Evolutionary conservation across 2,329 filamentous ascomycete genomes (phyloP), one percentile per base, ranked within the genome.

Genomic region (Pseudopyricularia javanii): DNA sequence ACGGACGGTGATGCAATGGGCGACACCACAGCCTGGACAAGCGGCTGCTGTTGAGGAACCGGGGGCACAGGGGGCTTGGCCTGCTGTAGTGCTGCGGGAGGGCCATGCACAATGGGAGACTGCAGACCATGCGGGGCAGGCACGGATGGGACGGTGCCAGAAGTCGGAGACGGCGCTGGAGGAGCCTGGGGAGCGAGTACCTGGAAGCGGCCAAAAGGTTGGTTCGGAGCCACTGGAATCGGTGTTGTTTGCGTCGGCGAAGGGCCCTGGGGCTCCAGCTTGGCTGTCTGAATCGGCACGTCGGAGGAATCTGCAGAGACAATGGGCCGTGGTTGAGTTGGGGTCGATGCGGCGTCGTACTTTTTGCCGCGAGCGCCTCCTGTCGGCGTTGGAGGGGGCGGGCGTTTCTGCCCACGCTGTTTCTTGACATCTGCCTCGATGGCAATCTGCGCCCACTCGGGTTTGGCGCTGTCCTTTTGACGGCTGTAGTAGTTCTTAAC

Each of bases 401-500:
- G 82, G 52, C 76, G 70, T 59, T 76, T 76, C 65, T 85, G 81
- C 47, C 80, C 79, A 52, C 76, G 68, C 8, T 62, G 57, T 52
- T 70, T 72, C 65, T 79, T 81, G 26, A 66, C 69, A 56, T 86
- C 80, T 15, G 83, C 80, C 47, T 83, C 79, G 50, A 69, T 70
- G 1, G 81, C 79, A 54, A 85, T 74, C 6, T 65, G 66, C 55
- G 81, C 79, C 75, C 79, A 85, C 50, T 83, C 79, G 3, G 69
- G 66, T 58, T 79, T 79, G 37, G 63, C 66, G 17, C 70, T 69
- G 56, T 75, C 72, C 57, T 84, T 81, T 59, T 83, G 78, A 4
- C 82, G 75, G 24, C 76, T 73, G 58, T 79, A 86, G 60, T 83
- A 85, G 60, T 86, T 86, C 60, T 85, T 84, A 24, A 85, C 81